Conservation (phyloP, 2,329 filamentous ascomycete genomes). For the Stenocarpella maydis region DNA sequence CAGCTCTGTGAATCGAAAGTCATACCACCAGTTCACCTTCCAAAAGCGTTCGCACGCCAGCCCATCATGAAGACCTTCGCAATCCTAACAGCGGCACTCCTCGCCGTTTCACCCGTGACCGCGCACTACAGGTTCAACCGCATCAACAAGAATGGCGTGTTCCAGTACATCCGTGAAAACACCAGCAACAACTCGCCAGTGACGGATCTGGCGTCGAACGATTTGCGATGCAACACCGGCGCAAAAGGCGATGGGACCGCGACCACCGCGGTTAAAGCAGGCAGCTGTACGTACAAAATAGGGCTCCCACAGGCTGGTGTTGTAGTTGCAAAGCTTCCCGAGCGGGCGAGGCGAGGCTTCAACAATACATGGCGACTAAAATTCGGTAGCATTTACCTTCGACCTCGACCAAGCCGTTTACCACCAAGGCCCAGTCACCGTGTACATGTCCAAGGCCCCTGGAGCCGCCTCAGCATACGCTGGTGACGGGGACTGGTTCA, state of each 20-base stretch:
- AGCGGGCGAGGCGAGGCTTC: background rate
- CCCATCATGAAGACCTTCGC: slow-evolving; percentile 46
- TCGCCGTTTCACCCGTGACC: slow-evolving; percentile 45
- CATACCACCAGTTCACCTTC: no score
- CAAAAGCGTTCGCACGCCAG: no score
- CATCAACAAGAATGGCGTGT: slow-evolving; percentile 45
- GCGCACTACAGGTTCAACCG: slow-evolving; percentile 54
- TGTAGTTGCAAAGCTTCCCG: background rate
- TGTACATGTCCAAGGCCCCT: slow-evolving; percentile 43
- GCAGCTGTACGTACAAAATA: slow-evolving; percentile 39
- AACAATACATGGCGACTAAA: background rate
- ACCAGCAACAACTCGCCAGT: slow-evolving; percentile 59
- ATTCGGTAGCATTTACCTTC: slow-evolving; percentile 45
- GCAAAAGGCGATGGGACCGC: slow-evolving; percentile 45
- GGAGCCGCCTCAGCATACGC: slow-evolving; percentile 18
- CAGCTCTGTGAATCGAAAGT: no score
- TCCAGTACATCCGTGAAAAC: slow-evolving; percentile 54
- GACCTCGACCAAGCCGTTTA: slow-evolving; percentile 51
- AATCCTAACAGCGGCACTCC: slow-evolving; percentile 42
- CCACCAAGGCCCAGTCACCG: slow-evolving; percentile 51
- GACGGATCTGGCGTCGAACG: slow-evolving; percentile 49
- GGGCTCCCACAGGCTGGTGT: no score
- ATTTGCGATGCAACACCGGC: slow-evolving; percentile 53
- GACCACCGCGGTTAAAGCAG: slow-evolving; percentile 48
- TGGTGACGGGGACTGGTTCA: slow-evolving; percentile 30